Evolutionary conservation across 345 rosid species (phyloP), one percentile per base, ranked within the genome.

Genomic region (Nasturtium officinale): DNA sequence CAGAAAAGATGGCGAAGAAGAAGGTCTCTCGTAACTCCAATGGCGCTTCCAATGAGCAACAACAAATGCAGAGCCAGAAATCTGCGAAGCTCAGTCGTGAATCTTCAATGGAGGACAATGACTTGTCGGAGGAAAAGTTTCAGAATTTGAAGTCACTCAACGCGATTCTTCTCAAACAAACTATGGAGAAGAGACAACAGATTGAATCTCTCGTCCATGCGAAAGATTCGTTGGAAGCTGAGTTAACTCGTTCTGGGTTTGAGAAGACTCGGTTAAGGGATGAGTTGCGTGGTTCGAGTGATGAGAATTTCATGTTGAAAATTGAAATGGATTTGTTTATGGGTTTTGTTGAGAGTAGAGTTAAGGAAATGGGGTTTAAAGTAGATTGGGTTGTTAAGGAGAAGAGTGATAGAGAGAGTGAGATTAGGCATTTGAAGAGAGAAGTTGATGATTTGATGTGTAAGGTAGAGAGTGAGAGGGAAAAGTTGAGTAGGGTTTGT

Each of bases 91-190:
- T 78, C 15, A 72, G 46, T 40, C 65, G 77, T 0, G 47, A 66
- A 54, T 66, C 54, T 38, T 71, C 78, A 33, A 67, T 73, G 65
- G 90, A 87, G 46, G 86, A 86, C 38, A 52, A 77, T 21, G 72
- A 77, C 30, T 65, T 72, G 32, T 77, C 77, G 53, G 56, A 66
- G 7, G 91, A 86, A 77, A 86, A 81, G 83, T 51, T 90, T 8
- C 85, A 84, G 48, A 85, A 64, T 43, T 77, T 93, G 38, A 88
- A 87, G 65, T 72, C 82, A 2, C 91, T 91, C 53, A 89, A 89
- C 77, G 60, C 76, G 20, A 9, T 85, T 65, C 97, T 94, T 38
- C 69, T 91, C 65, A 86, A 86, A 61, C 85, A 87, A 79, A 82
- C 87, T 0, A 10, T 79, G 71, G 91, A 87, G 53, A 67, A 64